Base-by-base conservation (phyloP, 176 grass and related monocot genomes). In the Panicum miliaceum region DNA sequence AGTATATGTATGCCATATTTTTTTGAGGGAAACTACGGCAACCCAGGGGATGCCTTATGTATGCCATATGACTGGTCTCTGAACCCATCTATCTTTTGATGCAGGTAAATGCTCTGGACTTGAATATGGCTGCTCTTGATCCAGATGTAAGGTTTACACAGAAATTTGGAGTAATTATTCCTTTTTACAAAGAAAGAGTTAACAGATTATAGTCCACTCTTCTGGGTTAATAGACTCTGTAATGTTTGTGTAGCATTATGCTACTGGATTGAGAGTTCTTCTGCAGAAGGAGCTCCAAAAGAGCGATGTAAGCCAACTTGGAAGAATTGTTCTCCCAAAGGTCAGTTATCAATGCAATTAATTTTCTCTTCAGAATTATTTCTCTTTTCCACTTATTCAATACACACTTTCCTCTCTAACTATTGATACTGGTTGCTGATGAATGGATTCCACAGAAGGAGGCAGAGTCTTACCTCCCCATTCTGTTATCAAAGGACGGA, bases 271-370 rank as follows among this genome's bases (percentile, higher is more conserved):
- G 90, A 90, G 89, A 79, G 83, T 99, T 53, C 82, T 99, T 66
- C 86, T 96, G 65, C 87, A 90, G 62, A 99, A 99, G 87, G 91
- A 99, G 75, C 93, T 99, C 9, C 91, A 88, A 59, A 86, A 92
- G 51, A 99, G 93, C 36, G 97, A 99, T 26, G 86, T 92, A 70
- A 91, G 93, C 79, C 88, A 92, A 45, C 88, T 99, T 60, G 94
- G 92, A 37, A 93, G 97, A 84, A 96, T 99, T 68, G 82, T 99
- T 79, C 88, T 99, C 71, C 97, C 97, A 1, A 99, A 99, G 93
- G 97, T 93, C 56, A 88, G 74, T 86, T 68, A 52, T 82, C 71
- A 6, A 12, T 76, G 64, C 79, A 79, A 79, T 82, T 7, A 53
- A 16, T 34, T 73, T 76, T 38, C 35, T 66, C 8, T 25, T 51